Percentiles rank a stretch among this genome's conserved stretches.
Conservation (phyloP, 805 yeast genomes). For the Kuraishia capsulata region DNA sequence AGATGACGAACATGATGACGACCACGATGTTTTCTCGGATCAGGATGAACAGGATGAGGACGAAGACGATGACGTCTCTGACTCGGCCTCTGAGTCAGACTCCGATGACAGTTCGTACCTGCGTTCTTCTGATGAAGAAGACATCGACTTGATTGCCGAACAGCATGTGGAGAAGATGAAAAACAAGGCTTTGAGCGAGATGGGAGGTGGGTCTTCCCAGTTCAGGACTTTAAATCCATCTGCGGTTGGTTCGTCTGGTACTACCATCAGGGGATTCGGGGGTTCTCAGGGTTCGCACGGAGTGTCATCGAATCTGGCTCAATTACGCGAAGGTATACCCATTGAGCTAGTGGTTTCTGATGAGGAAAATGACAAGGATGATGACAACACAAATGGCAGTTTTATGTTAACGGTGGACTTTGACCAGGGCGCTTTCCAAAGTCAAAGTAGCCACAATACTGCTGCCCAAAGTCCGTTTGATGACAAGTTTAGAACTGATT, state of each 20-base stretch:
- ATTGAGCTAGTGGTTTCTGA: not conserved
- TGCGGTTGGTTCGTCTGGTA: not conserved
- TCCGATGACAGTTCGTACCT: constrained; percentile 1
- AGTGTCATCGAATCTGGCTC: not conserved
- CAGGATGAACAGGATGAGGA: not conserved
- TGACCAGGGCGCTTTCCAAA: not conserved
- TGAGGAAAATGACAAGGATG: not conserved
- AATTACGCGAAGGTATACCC: not conserved
- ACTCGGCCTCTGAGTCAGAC: not conserved
- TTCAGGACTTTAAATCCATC: not conserved
- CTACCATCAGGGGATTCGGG: not conserved
- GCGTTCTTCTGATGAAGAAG: constrained; percentile 2
- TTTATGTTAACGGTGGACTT: constrained; percentile 1
- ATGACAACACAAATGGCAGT: not conserved
- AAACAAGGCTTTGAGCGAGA: not conserved
- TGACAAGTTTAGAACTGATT: not conserved
- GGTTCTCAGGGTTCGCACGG: constrained; percentile 1
- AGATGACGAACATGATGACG: not conserved
- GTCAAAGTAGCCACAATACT: not conserved
- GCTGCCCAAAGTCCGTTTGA: constrained; percentile 1
- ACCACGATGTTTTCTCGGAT: not conserved
- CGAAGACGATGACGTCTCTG: not conserved
- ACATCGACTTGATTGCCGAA: constrained; percentile 1
- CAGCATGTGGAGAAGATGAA: constrained; percentile 1
- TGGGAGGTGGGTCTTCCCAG: too few species aligned